Percentiles rank a stretch among this genome's conserved stretches.
Evolutionary conservation across 352 stramenopile species (phyloP).

Genomic region (Phytophthora palmivora): DNA sequence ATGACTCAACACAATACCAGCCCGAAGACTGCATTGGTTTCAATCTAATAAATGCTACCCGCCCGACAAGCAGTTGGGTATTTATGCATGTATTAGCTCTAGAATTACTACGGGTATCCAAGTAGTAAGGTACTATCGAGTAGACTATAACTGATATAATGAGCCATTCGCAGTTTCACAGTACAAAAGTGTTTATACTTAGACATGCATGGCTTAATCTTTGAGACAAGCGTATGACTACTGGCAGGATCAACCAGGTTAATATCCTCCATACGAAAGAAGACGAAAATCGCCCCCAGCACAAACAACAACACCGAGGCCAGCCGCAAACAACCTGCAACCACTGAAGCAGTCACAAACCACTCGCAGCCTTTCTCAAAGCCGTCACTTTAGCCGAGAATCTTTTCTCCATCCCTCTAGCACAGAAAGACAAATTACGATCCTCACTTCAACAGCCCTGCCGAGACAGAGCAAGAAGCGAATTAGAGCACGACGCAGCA

Average conservation of each 20-base stretch:
- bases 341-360: no score
- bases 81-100: conserved; percentile 93
- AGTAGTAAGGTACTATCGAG: conserved; percentile 93
- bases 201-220: conserved; percentile 50
- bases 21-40: conserved; percentile 34
- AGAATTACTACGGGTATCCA: conserved; percentile 94
- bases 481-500: conserved; percentile 11
- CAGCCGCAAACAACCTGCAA: conserved; percentile 1
- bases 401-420: no score
- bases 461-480: conserved; percentile 6
- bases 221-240: conserved; percentile 93
- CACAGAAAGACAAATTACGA: conserved; percentile 16
- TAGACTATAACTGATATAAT: conserved; percentile 26
- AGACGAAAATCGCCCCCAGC: conserved; percentile 7
- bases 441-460: conserved; percentile 13
- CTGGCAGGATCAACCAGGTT: conserved; percentile 85
- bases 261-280: conserved; percentile 47
- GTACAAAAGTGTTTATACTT: conserved; percentile 32
- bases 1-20: conserved; percentile 35
- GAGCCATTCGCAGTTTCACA: conserved; percentile 34
- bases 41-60: conserved; percentile 36
- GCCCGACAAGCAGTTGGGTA: conserved; percentile 26
- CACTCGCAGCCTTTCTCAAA: no score
- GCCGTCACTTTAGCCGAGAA: conserved; percentile 17
- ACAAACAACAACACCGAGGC: conserved; percentile 8